Conservation (phyloP, 2,329 filamentous ascomycete genomes). For the Colletotrichum sp. region DNA sequence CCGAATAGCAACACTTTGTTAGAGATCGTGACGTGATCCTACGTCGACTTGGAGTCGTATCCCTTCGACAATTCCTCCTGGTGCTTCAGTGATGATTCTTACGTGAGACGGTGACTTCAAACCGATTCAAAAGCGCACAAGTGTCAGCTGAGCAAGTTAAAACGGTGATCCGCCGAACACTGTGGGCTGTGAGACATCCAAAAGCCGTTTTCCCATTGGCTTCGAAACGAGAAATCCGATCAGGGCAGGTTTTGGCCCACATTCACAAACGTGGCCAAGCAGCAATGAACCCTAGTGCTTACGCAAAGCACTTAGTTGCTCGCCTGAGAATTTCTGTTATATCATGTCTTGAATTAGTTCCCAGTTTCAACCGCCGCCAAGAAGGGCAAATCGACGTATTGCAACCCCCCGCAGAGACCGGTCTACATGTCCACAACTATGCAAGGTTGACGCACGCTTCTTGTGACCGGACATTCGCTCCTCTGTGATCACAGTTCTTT, state of each 20-base stretch:
- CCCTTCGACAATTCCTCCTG: neutral
- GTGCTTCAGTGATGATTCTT: neutral
- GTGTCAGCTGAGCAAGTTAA: neutral
- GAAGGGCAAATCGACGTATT: neutral
- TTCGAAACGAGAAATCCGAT: neutral
- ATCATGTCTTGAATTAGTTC: neutral
- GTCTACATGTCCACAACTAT: neutral
- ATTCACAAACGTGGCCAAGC: neutral
- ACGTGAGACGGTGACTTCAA: neutral
- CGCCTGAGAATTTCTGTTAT: neutral
- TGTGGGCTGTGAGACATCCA: neutral
- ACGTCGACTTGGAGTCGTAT: neutral
- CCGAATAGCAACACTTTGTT: rapidly evolving
- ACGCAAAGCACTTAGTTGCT: neutral
- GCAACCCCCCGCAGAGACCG: neutral
- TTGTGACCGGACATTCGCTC: neutral
- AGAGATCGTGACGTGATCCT: neutral
- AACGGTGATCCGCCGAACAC: neutral
- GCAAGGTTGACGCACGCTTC: neutral
- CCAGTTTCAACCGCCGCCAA: neutral
- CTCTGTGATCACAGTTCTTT: neutral
- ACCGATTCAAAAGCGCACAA: neutral
- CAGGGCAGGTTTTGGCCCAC: neutral
- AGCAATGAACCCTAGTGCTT: neutral
- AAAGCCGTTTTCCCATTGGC: neutral